These are phyloP conservation scores for Cyberlindnera euphorbiiphila DNA, from an alignment of 805 yeast genomes.

Conservation along the genomic window DNA sequence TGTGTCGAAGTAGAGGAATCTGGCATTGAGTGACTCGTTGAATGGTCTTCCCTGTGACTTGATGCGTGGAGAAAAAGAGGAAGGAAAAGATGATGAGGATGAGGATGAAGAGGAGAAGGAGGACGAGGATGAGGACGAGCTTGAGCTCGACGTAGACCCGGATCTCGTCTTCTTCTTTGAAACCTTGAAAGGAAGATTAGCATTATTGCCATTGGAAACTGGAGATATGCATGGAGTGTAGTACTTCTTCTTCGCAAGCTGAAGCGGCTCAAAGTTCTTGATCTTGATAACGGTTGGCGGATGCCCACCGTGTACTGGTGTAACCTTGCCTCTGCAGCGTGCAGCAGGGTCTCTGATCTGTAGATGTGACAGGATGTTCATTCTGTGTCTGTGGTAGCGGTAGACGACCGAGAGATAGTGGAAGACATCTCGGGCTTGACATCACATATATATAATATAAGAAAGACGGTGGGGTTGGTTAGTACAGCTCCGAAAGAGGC, in stretches of 20 bases:
- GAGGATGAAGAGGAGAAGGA: neutral
- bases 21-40: slow-evolving; percentile 25
- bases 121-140: neutral
- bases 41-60: slow-evolving; percentile 30
- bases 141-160: neutral
- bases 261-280: slow-evolving; percentile 21
- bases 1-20: slow-evolving; percentile 25
- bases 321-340: neutral
- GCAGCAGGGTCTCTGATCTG: slow-evolving; percentile 4
- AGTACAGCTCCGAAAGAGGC: slow-evolving; percentile 5
- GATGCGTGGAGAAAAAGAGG: neutral
- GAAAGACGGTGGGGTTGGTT: neutral
- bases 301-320: slow-evolving; percentile 1
- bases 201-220: neutral
- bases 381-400: neutral
- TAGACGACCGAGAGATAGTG: neutral
- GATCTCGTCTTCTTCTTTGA: slow-evolving; percentile 9
- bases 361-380: slow-evolving; percentile 12
- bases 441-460: too few species aligned
- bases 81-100: neutral
- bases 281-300: slow-evolving; percentile 25
- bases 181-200: slow-evolving; percentile 2
- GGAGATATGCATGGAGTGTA: slow-evolving; percentile 11
- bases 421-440: neutral
- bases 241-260: slow-evolving; percentile 29